These are phyloP conservation scores for Cladosporium sp. DNA, from an alignment of 2,329 filamentous ascomycete species.

Conservation along the genomic window DNA sequence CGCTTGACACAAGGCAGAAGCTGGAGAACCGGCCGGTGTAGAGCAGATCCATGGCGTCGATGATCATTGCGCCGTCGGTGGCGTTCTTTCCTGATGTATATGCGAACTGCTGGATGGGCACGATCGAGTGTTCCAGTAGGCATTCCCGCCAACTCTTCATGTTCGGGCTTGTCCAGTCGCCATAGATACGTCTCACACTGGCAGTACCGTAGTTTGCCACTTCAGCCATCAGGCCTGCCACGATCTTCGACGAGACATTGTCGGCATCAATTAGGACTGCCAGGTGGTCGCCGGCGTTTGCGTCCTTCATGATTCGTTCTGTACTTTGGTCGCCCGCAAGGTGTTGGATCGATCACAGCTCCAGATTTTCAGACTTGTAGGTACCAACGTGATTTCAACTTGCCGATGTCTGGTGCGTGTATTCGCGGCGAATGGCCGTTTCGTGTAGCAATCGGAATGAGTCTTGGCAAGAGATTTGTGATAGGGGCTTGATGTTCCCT, in stretches of 20 bases:
- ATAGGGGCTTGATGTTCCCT: neutral
- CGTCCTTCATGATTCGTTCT: neutral
- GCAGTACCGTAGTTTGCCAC: slow-evolving; percentile 37
- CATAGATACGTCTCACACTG: slow-evolving; percentile 35
- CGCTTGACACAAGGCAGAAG: slow-evolving; percentile 39
- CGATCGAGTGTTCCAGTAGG: slow-evolving; percentile 30
- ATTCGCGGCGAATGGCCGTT: neutral
- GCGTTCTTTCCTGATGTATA: slow-evolving; percentile 37
- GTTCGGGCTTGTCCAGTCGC: slow-evolving; percentile 32
- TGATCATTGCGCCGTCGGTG: slow-evolving; percentile 39
- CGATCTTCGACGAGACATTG: slow-evolving; percentile 31
- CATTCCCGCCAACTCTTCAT: slow-evolving; percentile 31
- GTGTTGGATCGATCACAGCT: neutral
- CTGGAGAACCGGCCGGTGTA: slow-evolving; percentile 37
- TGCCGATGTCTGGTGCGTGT: neutral
- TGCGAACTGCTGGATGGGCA: slow-evolving; percentile 35
- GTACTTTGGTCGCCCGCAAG: neutral
- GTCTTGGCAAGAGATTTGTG: neutral
- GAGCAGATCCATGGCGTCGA: slow-evolving; percentile 39
- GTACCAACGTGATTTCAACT: neutral
- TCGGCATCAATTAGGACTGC: slow-evolving; percentile 32
- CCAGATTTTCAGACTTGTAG: neutral
- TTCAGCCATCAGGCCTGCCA: slow-evolving; percentile 33
- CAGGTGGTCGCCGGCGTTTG: slow-evolving; percentile 12
- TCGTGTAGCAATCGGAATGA: neutral